Evolutionary conservation across 2,329 filamentous ascomycete genomes (phyloP).

Genomic region (Talaromyces amestolkiae): DNA sequence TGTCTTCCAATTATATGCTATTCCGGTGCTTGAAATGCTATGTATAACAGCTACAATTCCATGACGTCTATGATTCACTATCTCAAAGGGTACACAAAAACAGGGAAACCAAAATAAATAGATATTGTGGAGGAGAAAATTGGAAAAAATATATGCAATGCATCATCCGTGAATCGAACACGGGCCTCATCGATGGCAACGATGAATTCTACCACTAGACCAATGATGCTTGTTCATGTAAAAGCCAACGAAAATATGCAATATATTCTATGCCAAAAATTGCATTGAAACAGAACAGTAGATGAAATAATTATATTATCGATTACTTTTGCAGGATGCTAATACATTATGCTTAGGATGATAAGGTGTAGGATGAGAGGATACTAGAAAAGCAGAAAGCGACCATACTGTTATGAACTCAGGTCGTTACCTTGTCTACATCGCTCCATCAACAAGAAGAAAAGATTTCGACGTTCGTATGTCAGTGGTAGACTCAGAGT

Average conservation of each 20-base stretch:
- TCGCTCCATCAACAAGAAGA: too few relatives aligned
- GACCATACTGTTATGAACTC: too few relatives aligned
- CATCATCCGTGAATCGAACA: conserved; percentile 25
- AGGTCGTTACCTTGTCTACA: too few relatives aligned
- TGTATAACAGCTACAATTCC: background rate
- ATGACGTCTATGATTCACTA: background rate
- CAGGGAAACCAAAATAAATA: too few relatives aligned
- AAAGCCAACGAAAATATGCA: background rate
- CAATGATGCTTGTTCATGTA: conserved; percentile 21
- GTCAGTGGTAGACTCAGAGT: too few relatives aligned
- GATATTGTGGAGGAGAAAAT: background rate
- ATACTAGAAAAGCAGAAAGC: too few relatives aligned
- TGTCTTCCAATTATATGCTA: background rate
- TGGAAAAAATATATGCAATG: background rate
- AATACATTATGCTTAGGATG: background rate
- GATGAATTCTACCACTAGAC: conserved; percentile 25
- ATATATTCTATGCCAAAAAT: too few relatives aligned
- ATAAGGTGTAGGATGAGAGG: too few relatives aligned
- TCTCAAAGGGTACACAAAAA: background rate
- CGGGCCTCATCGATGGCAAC: conserved; percentile 25
- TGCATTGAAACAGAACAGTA: background rate
- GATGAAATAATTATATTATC: background rate
- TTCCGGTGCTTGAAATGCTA: background rate
- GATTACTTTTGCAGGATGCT: background rate
- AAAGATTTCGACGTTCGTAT: too few relatives aligned